Evolutionary conservation across 495 filamentous ascomycete genomes (phyloP).

Genomic region (Cairneyella variabilis): DNA sequence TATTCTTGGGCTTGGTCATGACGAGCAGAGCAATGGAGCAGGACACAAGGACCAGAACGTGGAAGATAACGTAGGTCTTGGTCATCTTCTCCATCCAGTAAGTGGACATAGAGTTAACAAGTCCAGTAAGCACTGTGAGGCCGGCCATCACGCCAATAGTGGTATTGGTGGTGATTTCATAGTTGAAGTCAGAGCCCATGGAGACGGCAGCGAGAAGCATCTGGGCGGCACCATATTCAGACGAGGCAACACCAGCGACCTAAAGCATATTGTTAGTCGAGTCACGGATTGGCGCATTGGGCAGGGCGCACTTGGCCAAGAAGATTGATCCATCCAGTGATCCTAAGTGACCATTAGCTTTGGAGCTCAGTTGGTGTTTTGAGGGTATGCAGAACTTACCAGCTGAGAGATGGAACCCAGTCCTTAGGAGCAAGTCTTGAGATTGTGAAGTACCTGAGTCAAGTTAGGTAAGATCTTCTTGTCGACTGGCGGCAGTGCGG

Average conservation of each 20-base stretch:
- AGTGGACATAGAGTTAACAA: constrained; percentile 58
- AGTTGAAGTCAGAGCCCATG: constrained; percentile 55
- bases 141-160: constrained; percentile 60
- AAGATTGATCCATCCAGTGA: constrained; percentile 64
- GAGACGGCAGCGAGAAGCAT: constrained; percentile 64
- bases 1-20: constrained; percentile 55
- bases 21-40: constrained; percentile 58
- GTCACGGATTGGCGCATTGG: neutral
- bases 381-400: constrained; percentile 17
- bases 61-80: constrained; percentile 62
- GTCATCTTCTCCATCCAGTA: constrained; percentile 63
- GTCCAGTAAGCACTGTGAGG: constrained; percentile 48
- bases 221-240: constrained; percentile 64
- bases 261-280: neutral
- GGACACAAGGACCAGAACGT: constrained; percentile 52
- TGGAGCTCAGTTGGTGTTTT: constrained; percentile 25
- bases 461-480: too few species aligned
- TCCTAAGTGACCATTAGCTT: constrained; percentile 37
- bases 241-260: constrained; percentile 58
- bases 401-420: constrained; percentile 28
- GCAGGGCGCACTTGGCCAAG: constrained; percentile 44
- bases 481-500: constrained; percentile 26
- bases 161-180: constrained; percentile 45
- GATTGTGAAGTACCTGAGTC: constrained; percentile 26
- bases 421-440: constrained; percentile 37